phyloP scores from a whole-genome alignment of 305 asterid genomes.

The Fraxinus greggii region DNA sequence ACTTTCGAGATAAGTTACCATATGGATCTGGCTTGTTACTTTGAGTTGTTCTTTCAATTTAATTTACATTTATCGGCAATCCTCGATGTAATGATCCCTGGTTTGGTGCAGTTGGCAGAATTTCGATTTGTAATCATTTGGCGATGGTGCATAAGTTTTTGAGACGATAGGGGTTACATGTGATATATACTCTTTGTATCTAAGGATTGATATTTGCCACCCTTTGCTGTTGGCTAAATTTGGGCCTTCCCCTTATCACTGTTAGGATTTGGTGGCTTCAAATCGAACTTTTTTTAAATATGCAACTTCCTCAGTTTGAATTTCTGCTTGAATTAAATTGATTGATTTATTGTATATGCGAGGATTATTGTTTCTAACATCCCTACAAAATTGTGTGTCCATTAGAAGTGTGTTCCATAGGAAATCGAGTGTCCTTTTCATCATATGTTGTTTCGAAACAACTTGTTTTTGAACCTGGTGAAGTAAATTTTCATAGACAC shows the following conservation, averaged over 20 bases:
- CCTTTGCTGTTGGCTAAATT: neutral
- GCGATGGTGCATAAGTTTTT: neutral
- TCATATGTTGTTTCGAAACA: neutral
- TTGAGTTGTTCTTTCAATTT: too few relatives aligned
- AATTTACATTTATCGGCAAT: neutral
- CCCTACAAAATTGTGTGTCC: neutral
- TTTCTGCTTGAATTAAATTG: neutral
- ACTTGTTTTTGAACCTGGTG: neutral
- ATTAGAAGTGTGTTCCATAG: neutral
- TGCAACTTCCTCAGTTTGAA: neutral
- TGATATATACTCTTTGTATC: neutral
- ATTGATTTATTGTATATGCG: neutral
- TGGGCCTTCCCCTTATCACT: neutral
- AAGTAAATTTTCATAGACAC: neutral
- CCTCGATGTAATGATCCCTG: neutral
- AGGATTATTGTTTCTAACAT: neutral
- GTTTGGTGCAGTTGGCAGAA: neutral
- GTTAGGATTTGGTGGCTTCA: neutral
- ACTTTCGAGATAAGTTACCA: neutral
- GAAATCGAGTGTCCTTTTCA: neutral
- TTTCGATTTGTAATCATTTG: neutral
- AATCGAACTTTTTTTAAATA: neutral
- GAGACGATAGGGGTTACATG: neutral
- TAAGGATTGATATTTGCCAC: neutral
- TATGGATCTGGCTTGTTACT: neutral